A percentile compares a stretch with the other conserved stretches of the same genome.
phyloP scores from a whole-genome alignment of 2,329 filamentous ascomycete species.

The Aspergillus sergii region DNA sequence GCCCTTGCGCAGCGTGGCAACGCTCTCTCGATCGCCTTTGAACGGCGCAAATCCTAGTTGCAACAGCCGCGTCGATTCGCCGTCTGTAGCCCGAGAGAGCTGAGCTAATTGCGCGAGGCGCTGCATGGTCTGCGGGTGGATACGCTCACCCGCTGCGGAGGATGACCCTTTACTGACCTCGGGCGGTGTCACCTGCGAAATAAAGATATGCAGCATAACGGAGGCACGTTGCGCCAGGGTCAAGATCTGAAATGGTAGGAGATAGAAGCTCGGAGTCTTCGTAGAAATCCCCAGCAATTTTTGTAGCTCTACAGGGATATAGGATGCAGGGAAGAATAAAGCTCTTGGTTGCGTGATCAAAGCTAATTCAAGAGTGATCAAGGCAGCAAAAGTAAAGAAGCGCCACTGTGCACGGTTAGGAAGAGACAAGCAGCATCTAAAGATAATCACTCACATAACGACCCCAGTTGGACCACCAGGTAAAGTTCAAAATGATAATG shows the following conservation, averaged over 20 bases:
- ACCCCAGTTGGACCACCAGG: slow-evolving; percentile 47
- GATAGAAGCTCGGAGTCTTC: slow-evolving; percentile 46
- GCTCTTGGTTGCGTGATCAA: slow-evolving; percentile 57
- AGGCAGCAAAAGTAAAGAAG: slow-evolving; percentile 54
- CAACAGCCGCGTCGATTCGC: slow-evolving; percentile 71
- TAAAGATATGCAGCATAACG: slow-evolving; percentile 79
- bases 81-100: slow-evolving; percentile 62
- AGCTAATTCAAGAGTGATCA: slow-evolving; percentile 61
- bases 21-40: slow-evolving; percentile 67
- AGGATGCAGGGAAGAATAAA: slow-evolving; percentile 38
- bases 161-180: slow-evolving; percentile 49
- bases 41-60: slow-evolving; percentile 82
- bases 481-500: slow-evolving; percentile 41
- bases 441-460: slow-evolving; percentile 45
- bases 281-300: slow-evolving; percentile 43
- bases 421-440: slow-evolving; percentile 20
- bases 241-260: slow-evolving; percentile 82
- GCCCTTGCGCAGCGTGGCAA: slow-evolving; percentile 67
- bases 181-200: slow-evolving; percentile 77
- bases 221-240: slow-evolving; percentile 73
- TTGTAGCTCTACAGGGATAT: slow-evolving; percentile 34
- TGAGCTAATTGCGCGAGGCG: slow-evolving; percentile 69
- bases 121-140: slow-evolving; percentile 56
- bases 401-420: slow-evolving; percentile 46
- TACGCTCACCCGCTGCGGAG: slow-evolving; percentile 32